phyloP scores from a whole-genome alignment of 495 filamentous ascomycete species.

The Viridothelium virens region DNA sequence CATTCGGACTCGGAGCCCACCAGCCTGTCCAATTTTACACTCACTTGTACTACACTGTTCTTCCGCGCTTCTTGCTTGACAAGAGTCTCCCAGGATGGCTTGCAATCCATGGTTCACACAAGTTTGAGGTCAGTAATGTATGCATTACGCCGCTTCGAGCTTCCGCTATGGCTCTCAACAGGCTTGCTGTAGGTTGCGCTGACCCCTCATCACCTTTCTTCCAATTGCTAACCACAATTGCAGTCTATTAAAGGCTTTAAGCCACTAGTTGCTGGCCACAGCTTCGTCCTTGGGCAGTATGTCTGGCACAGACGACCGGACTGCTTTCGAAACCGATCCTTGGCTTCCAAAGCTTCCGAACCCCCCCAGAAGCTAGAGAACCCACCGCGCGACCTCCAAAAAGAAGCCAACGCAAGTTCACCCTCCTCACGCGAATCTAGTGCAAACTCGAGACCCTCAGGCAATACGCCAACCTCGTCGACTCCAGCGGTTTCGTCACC shows the following conservation, averaged over 20 bases:
- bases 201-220: slow-evolving; percentile 4
- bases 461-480: slow-evolving; percentile 2
- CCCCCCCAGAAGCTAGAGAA: not conserved
- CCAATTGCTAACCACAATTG: not conserved
- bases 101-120: not conserved
- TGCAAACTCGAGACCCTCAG: not conserved
- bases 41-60: not conserved
- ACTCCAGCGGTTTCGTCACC: not conserved
- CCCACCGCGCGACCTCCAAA: not conserved
- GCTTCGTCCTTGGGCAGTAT: slow-evolving; percentile 17
- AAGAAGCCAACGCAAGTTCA: not conserved
- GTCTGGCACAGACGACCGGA: slow-evolving; percentile 14
- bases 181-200: slow-evolving; percentile 15
- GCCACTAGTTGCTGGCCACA: slow-evolving; percentile 17
- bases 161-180: slow-evolving; percentile 16
- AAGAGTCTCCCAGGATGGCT: not conserved
- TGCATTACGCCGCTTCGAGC: not conserved
- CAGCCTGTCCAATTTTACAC: not conserved
- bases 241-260: slow-evolving; percentile 17
- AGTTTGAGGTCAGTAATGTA: not conserved
- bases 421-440: slow-evolving; percentile 8
- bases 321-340: not conserved
- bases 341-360: not conserved
- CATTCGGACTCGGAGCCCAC: not conserved
- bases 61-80: not conserved